A percentile compares a stretch with the other conserved stretches of the same genome.
These are phyloP conservation scores for Tuber magnatum DNA, from an alignment of 495 filamentous ascomycete species.

Conservation along the genomic window DNA sequence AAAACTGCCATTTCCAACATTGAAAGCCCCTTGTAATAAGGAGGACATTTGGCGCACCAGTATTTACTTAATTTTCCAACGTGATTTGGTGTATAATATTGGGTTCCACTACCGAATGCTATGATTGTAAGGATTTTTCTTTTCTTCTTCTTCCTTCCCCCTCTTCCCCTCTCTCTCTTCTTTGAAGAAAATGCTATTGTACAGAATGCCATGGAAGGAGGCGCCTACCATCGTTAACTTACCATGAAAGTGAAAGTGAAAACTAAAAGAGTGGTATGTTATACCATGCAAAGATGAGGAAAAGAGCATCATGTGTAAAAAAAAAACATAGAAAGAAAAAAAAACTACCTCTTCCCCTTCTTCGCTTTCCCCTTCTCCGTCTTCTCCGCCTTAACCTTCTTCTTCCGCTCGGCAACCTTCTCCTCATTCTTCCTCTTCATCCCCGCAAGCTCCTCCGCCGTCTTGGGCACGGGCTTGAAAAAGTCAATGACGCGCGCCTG, in stretches of 20 bases:
- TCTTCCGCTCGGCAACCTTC: conserved; percentile 82
- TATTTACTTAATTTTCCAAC: too few species aligned
- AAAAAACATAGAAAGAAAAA: neutral
- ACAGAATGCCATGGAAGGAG: neutral
- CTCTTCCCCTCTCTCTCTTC: neutral
- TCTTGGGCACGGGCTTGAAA: conserved; percentile 89
- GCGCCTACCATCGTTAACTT: neutral
- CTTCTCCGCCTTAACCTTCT: conserved; percentile 83
- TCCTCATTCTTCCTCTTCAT: conserved; percentile 90
- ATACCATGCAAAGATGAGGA: neutral
- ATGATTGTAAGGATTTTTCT: conserved; percentile 25
- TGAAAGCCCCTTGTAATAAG: too few species aligned
- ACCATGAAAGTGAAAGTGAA: neutral
- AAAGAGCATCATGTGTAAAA: too few species aligned
- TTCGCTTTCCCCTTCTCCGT: conserved; percentile 84
- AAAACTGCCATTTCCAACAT: too few species aligned
- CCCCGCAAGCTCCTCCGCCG: conserved; percentile 68
- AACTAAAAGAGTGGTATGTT: neutral
- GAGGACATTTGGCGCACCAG: too few species aligned
- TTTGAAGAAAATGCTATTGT: neutral
- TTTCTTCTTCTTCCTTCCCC: conserved; percentile 13
- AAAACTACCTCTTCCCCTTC: conserved; percentile 46
- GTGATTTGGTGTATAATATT: neutral
- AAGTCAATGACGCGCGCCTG: conserved; percentile 91
- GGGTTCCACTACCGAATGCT: neutral